These are phyloP conservation scores for Solanum megistacrolobum DNA, from an alignment of 257 asterid genomes.

Conservation along the genomic window DNA sequence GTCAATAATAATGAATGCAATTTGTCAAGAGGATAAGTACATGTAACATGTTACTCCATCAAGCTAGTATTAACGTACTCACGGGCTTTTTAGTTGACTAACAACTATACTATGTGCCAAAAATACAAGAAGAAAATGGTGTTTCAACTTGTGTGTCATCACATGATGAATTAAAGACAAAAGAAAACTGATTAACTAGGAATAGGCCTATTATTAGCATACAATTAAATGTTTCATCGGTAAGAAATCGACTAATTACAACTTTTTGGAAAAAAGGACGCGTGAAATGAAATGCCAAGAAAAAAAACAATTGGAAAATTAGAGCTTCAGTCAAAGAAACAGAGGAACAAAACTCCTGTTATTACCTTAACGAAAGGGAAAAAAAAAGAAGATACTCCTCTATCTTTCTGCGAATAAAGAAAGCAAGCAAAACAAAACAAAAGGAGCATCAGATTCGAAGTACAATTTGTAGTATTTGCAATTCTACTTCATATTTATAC, in stretches of 20 bases:
- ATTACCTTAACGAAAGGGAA: background rate
- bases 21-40: background rate
- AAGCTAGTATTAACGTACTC: background rate
- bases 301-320: background rate
- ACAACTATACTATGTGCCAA: background rate
- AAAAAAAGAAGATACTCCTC: background rate
- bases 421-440: background rate
- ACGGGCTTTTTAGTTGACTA: background rate
- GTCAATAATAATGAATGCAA: background rate
- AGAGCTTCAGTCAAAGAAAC: background rate
- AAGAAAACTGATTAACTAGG: background rate
- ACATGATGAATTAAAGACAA: background rate
- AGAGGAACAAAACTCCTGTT: background rate
- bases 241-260: background rate
- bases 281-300: background rate
- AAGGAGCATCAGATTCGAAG: background rate
- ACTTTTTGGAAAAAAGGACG: background rate
- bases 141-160: background rate
- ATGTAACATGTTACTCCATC: background rate
- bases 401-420: background rate
- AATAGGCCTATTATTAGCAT: background rate
- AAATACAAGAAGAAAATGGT: background rate
- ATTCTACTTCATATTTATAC: background rate
- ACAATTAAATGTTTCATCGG: background rate
- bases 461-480: background rate